Percentiles rank a stretch among this genome's conserved stretches.
Conservation (phyloP, 148 eudicot species). For the Cornus kousa region DNA sequence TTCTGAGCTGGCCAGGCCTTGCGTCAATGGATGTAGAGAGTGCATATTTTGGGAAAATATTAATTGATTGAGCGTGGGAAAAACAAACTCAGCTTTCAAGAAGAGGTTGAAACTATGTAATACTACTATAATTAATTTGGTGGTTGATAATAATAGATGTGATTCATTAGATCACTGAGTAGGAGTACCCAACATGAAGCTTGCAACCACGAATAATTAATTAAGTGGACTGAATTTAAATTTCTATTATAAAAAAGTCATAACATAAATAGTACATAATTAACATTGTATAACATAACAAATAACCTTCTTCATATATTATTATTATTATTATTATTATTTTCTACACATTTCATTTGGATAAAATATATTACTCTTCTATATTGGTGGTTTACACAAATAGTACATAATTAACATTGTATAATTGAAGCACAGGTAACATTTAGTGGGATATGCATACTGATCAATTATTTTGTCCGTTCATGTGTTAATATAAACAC, state of each 20-base stretch:
- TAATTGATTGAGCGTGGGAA: background rate
- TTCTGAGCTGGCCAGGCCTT: constrained; percentile 17
- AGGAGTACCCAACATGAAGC: background rate
- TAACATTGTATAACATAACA: too few relatives aligned
- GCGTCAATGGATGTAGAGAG: background rate
- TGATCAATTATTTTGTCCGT: too few relatives aligned
- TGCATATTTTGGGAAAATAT: background rate
- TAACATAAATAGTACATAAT: too few relatives aligned
- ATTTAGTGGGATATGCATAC: too few relatives aligned
- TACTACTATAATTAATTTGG: background rate
- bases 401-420: too few relatives aligned
- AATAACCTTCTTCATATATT: background rate
- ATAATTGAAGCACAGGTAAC: too few relatives aligned
- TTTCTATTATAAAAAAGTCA: too few relatives aligned
- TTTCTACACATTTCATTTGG: background rate
- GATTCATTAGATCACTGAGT: background rate
- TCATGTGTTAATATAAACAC: too few relatives aligned
- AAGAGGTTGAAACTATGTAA: background rate
- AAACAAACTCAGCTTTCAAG: background rate
- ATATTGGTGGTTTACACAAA: too few relatives aligned
- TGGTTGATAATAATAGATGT: background rate
- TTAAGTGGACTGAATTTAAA: too few relatives aligned
- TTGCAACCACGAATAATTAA: background rate
- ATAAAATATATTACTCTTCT: too few relatives aligned
- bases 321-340: too few relatives aligned